These are phyloP conservation scores for Incumbomyces lentus DNA, from an alignment of 2,329 filamentous ascomycete genomes.

Conservation along the genomic window DNA sequence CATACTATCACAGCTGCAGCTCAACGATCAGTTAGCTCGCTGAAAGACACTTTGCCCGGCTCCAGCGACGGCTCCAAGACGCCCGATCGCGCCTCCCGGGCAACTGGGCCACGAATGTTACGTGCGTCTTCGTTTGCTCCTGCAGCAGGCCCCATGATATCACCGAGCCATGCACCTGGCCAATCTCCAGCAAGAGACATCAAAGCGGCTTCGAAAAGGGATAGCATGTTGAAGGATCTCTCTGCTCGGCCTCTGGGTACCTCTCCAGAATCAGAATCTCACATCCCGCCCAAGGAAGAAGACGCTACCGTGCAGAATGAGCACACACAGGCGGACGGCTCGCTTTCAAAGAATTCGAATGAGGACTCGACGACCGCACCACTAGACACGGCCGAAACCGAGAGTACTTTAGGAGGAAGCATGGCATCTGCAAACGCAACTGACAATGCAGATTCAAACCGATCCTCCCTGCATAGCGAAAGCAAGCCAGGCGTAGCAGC, in stretches of 20 bases:
- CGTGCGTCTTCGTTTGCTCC: slow-evolving; percentile 54
- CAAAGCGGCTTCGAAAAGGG: slow-evolving; percentile 46
- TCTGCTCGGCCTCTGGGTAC: slow-evolving; percentile 47
- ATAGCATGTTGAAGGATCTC: slow-evolving; percentile 57
- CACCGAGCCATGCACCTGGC: slow-evolving; percentile 55
- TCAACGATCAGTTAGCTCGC: slow-evolving; percentile 20
- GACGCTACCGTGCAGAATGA: slow-evolving; percentile 27
- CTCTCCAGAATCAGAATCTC: slow-evolving; percentile 37
- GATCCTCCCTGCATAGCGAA: slow-evolving; percentile 10
- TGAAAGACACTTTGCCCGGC: slow-evolving; percentile 18
- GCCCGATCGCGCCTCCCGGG: slow-evolving; percentile 23
- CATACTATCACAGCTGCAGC: slow-evolving; percentile 29
- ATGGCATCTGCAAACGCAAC: slow-evolving; percentile 8
- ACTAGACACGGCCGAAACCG: slow-evolving; percentile 18
- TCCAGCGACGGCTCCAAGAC: slow-evolving; percentile 15
- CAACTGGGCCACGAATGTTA: slow-evolving; percentile 45
- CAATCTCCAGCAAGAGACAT: slow-evolving; percentile 50
- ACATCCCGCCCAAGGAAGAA: slow-evolving; percentile 21
- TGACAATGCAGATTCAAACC: slow-evolving; percentile 2
- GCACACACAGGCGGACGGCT: slow-evolving; percentile 32
- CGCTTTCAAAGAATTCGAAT: slow-evolving; percentile 42
- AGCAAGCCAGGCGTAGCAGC: slow-evolving; percentile 10
- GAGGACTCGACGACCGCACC: slow-evolving; percentile 22
- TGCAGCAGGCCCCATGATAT: slow-evolving; percentile 55
- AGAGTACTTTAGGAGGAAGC: slow-evolving; percentile 1